Base-by-base conservation (phyloP, 75 land plant genomes). In the Selaginella moellendorffii region DNA sequence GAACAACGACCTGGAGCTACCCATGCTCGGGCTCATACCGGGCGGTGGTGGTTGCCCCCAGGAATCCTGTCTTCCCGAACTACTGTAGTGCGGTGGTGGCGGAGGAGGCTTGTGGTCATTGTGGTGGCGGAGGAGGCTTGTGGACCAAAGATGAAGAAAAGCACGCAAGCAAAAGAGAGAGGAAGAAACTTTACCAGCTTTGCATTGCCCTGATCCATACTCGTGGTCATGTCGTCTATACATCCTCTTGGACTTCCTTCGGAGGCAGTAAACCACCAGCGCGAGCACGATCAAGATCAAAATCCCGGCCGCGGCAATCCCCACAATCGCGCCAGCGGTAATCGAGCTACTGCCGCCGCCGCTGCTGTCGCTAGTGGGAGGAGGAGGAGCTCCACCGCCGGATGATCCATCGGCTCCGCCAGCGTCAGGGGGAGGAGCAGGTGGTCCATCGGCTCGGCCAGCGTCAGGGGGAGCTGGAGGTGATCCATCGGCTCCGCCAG, bases 1-100 rank as follows among this genome's bases (percentile, higher is more conserved):
- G 56, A 79, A 83, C 66, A 54, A 70, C 25, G 79, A 61, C 65
- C 73, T 74, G 31, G 88, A 74, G 63, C 56, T 63, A 31, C 79
- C 79, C 23, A 81, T 28, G 2, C 78, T 78, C 63, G 53, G 0
- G 70, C 12, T 26, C 28, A 53, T 18, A 77, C 71, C 0, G 14
- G 46, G 46, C 65, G 30, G 30, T 26, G 26, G 73, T 30, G 68
- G 75, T 68, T 59, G 52, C 56, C 26, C 28, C 54, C 46, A 36
- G 5, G 46, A 36, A 36, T 36, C 46, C 14, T 36, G 46, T 5
- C 46, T 36, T 14, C 46, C 46, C 14, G 46, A 5, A 36, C 14
- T 14, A 36, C 5, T 36, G 14, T 36, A 36, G 46, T 36, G 46
- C 10, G 14, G 46, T 5, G 46, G 46, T 5, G 5, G 46, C 10